Evolutionary conservation across 2,329 filamentous ascomycete species (phyloP).

Genomic region (Colletotrichum sp.): DNA sequence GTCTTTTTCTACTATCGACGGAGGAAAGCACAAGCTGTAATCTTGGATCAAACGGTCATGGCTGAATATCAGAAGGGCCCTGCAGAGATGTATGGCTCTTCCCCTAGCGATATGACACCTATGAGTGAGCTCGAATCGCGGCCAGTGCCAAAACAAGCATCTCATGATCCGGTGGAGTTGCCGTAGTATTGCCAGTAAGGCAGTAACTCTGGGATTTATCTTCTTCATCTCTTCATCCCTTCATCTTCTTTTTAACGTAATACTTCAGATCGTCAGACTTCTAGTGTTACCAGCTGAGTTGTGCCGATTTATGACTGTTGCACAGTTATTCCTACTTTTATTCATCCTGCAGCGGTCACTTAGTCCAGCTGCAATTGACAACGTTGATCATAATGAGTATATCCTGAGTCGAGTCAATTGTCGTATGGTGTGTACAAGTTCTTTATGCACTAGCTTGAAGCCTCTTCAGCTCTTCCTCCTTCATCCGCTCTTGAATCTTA

Average conservation of each 20-base stretch:
- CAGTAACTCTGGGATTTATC: neutral
- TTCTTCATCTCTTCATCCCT: too few relatives aligned
- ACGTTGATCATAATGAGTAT: too few relatives aligned
- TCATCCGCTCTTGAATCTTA: slow-evolving; percentile 30
- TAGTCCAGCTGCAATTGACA: too few relatives aligned
- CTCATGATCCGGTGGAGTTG: neutral
- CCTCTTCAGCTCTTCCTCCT: slow-evolving; percentile 41
- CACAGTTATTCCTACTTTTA: neutral
- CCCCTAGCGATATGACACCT: neutral
- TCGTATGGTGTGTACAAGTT: neutral
- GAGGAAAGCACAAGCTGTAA: neutral
- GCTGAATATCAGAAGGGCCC: neutral
- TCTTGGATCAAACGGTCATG: neutral
- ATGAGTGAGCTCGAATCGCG: neutral
- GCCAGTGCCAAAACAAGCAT: neutral
- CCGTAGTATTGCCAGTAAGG: neutral
- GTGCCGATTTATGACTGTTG: neutral
- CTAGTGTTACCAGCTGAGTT: neutral
- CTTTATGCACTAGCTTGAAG: slow-evolving; percentile 29
- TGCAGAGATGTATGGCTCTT: neutral
- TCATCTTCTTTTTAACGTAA: neutral
- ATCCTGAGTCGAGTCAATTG: neutral
- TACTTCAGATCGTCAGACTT: neutral
- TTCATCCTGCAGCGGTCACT: too few relatives aligned
- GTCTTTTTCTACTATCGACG: neutral